phyloP scores from a whole-genome alignment of 768 basidiomycete genomes.

The Mycena galopus region DNA sequence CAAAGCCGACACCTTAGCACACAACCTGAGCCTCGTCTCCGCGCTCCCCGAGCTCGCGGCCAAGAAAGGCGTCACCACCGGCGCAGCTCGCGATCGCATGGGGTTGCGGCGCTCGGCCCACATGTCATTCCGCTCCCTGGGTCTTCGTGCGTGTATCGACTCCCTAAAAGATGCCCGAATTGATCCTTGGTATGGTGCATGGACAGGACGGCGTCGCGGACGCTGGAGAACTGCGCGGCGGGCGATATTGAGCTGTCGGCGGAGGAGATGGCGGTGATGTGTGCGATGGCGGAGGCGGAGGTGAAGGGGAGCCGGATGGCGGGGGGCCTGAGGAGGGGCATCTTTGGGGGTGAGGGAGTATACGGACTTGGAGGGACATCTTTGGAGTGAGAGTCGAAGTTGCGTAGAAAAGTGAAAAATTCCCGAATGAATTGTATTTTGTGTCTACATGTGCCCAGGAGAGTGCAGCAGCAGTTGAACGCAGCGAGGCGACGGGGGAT shows the following conservation, averaged over 20 bases:
- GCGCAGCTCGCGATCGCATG: slow-evolving; percentile 58
- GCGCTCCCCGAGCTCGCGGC: slow-evolving; percentile 53
- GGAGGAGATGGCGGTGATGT: slow-evolving; percentile 56
- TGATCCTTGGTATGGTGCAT: too few species aligned
- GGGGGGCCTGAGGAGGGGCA: slow-evolving; percentile 25
- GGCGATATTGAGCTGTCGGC: slow-evolving; percentile 56
- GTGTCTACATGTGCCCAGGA: too few species aligned
- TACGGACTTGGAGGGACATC: too few species aligned
- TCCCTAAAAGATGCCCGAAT: too few species aligned
- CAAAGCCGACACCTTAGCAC: slow-evolving; percentile 57
- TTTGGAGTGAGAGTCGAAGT: too few species aligned
- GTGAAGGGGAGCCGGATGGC: slow-evolving; percentile 14
- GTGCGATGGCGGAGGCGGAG: slow-evolving; percentile 37
- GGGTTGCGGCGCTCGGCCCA: slow-evolving; percentile 53
- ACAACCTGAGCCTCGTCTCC: slow-evolving; percentile 60
- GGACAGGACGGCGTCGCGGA: slow-evolving; percentile 41
- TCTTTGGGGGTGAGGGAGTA: slow-evolving; percentile 10
- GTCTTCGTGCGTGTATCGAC: background rate
- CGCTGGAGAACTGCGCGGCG: slow-evolving; percentile 58
- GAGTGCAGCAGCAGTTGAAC: too few species aligned
- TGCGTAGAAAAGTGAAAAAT: too few species aligned
- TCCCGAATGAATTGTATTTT: too few species aligned
- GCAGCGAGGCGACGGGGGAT: too few species aligned
- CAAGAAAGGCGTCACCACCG: slow-evolving; percentile 56
- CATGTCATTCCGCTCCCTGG: slow-evolving; percentile 56